A percentile compares a stretch with the other conserved stretches of the same genome.
Evolutionary conservation across 306 rosid species (phyloP).

Genomic region (Quercus variabilis): DNA sequence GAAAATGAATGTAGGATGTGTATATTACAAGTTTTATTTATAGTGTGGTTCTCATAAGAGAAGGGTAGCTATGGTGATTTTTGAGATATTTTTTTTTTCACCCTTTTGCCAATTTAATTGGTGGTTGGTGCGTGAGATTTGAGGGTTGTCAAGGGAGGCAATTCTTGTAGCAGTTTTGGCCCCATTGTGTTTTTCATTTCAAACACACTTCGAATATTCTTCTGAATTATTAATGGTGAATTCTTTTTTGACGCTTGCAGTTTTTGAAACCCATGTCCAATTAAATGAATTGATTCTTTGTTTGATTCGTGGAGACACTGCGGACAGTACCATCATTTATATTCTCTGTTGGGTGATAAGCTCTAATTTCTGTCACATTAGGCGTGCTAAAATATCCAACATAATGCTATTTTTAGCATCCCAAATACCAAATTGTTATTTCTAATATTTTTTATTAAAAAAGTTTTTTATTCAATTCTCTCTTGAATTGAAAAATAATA

Average conservation of each 20-base stretch:
- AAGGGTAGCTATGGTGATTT: slow-evolving; percentile 36
- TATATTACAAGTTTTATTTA: slow-evolving; percentile 50
- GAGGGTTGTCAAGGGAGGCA: slow-evolving; percentile 51
- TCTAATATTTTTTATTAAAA: too few species aligned
- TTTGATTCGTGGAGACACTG: not conserved
- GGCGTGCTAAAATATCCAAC: too few species aligned
- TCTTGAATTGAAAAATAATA: too few species aligned
- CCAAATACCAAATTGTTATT: too few species aligned
- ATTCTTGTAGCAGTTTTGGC: slow-evolving; percentile 34
- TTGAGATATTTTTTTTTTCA: slow-evolving; percentile 29
- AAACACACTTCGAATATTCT: slow-evolving; percentile 7
- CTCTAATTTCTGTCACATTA: too few species aligned
- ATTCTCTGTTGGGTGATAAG: too few species aligned
- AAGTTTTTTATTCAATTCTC: too few species aligned
- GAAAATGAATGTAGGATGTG: slow-evolving; percentile 63
- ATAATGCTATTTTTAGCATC: too few species aligned
- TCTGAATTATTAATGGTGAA: slow-evolving; percentile 22
- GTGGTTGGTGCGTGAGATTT: slow-evolving; percentile 42
- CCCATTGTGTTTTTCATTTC: slow-evolving; percentile 8
- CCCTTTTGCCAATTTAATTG: slow-evolving; percentile 6
- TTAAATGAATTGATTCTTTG: not conserved
- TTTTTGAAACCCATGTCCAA: slow-evolving; percentile 18
- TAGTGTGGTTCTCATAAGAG: slow-evolving; percentile 40
- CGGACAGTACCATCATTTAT: too few species aligned
- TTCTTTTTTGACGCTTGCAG: slow-evolving; percentile 23